Percentiles rank a stretch among this genome's conserved stretches.
phyloP scores from a whole-genome alignment of 495 filamentous ascomycete species.

The Hamigera avellanea region DNA sequence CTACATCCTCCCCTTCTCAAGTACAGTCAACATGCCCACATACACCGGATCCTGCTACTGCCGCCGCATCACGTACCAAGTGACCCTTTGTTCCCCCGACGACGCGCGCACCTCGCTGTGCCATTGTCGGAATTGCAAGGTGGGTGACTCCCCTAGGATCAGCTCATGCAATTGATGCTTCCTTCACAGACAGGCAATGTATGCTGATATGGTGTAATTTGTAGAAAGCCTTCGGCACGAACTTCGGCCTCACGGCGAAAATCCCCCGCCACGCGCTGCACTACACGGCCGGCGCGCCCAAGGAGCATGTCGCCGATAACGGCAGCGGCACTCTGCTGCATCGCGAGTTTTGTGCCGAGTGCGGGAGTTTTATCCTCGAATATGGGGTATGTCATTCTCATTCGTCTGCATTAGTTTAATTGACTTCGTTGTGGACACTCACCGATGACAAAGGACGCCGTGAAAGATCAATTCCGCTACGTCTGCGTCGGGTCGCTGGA shows the following conservation, averaged over 20 bases:
- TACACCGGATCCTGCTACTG: slow-evolving; percentile 41
- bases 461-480: slow-evolving; percentile 48
- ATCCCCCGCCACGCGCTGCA: slow-evolving; percentile 36
- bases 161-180: no score
- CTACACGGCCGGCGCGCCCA: slow-evolving; percentile 28
- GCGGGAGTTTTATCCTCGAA: slow-evolving; percentile 52
- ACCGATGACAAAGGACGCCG: no score
- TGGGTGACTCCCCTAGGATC: slow-evolving; percentile 3
- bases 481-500: slow-evolving; percentile 55
- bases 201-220: no score
- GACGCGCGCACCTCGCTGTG: slow-evolving; percentile 53
- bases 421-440: no score
- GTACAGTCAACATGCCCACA: slow-evolving; percentile 11
- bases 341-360: slow-evolving; percentile 53
- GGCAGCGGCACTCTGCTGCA: slow-evolving; percentile 40
- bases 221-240: slow-evolving; percentile 49
- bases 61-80: slow-evolving; percentile 31
- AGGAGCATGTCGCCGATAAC: slow-evolving; percentile 44
- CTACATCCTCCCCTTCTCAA: background rate
- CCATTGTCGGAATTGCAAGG: slow-evolving; percentile 53
- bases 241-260: slow-evolving; percentile 55
- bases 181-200: no score
- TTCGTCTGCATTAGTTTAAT: no score
- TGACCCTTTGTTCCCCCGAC: slow-evolving; percentile 34
- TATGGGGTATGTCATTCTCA: slow-evolving; percentile 38